A percentile compares a stretch with the other conserved stretches of the same genome.
Conservation (phyloP, 306 rosid species). For the Canavalia gladiata region DNA sequence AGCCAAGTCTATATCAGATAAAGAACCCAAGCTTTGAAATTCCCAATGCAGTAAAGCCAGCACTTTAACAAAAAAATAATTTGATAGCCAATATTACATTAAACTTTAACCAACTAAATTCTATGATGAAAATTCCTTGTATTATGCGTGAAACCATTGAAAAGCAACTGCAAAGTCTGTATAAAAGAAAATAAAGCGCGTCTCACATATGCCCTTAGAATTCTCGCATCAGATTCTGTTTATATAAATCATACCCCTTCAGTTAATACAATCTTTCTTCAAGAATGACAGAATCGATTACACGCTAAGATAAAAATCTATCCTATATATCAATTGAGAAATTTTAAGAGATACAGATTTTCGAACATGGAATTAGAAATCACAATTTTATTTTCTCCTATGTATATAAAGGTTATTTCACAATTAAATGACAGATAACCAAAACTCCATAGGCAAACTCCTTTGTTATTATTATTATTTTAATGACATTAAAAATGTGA, state of each 20-base stretch:
- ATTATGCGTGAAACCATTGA: neutral
- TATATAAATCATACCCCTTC: neutral
- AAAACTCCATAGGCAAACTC: neutral
- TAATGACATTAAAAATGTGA: conserved; percentile 5
- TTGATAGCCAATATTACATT: neutral
- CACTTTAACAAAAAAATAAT: neutral
- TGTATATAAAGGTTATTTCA: neutral
- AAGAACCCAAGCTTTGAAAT: conserved; percentile 9
- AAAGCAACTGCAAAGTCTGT: neutral
- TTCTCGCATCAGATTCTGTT: conserved; percentile 23
- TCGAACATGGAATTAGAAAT: no score
- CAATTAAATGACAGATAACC: conserved; percentile 12
- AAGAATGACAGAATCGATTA: neutral
- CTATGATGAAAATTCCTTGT: neutral
- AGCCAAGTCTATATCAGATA: neutral
- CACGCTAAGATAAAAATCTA: neutral
- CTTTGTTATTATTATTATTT: neutral
- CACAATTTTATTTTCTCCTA: no score
- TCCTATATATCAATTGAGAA: neutral
- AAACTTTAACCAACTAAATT: neutral
- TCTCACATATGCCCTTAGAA: neutral
- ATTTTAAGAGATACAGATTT: neutral
- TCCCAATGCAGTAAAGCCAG: conserved; percentile 5
- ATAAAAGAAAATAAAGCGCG: neutral
- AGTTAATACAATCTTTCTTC: neutral